These are phyloP conservation scores for Arthrobotrys pseudoclavata DNA, from an alignment of 2,329 filamentous ascomycete genomes.

Conservation along the genomic window DNA sequence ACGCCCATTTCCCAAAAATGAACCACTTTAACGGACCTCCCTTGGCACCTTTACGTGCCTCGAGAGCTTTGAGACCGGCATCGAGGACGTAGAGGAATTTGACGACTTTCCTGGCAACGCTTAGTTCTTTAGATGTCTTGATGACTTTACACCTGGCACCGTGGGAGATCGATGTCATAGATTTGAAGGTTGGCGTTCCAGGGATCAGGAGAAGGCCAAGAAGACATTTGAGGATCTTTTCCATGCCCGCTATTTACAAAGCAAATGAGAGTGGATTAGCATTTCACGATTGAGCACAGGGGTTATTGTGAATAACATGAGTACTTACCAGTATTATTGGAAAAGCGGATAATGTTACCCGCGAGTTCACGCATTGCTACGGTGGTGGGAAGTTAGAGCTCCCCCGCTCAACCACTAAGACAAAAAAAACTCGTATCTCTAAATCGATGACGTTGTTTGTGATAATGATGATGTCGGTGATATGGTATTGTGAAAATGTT, in stretches of 20 bases:
- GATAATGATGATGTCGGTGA: neutral
- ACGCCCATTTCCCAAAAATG: slow-evolving; percentile 58
- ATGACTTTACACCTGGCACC: slow-evolving; percentile 37
- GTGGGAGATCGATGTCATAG: slow-evolving; percentile 22
- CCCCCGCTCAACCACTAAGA: slow-evolving; percentile 21
- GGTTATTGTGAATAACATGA: slow-evolving; percentile 1
- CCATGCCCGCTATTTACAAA: slow-evolving; percentile 47
- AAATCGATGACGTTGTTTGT: neutral
- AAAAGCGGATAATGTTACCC: slow-evolving; percentile 58
- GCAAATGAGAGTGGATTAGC: slow-evolving; percentile 5
- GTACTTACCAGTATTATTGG: slow-evolving; percentile 58
- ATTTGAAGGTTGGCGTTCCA: slow-evolving; percentile 31
- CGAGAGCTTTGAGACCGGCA: slow-evolving; percentile 49
- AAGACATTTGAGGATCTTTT: slow-evolving; percentile 58
- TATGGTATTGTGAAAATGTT: neutral
- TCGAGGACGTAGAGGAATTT: slow-evolving; percentile 58
- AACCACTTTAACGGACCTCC: slow-evolving; percentile 56
- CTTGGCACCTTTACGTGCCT: slow-evolving; percentile 45
- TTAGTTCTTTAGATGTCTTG: slow-evolving; percentile 40
- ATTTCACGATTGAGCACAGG: neutral
- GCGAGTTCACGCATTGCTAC: slow-evolving; percentile 49
- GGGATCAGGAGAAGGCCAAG: slow-evolving; percentile 54
- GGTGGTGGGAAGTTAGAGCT: slow-evolving; percentile 27
- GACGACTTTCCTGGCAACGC: slow-evolving; percentile 54
- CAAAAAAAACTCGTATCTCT: neutral